Base-by-base conservation (phyloP, 148 eudicot species). In the Cornus kousa region DNA sequence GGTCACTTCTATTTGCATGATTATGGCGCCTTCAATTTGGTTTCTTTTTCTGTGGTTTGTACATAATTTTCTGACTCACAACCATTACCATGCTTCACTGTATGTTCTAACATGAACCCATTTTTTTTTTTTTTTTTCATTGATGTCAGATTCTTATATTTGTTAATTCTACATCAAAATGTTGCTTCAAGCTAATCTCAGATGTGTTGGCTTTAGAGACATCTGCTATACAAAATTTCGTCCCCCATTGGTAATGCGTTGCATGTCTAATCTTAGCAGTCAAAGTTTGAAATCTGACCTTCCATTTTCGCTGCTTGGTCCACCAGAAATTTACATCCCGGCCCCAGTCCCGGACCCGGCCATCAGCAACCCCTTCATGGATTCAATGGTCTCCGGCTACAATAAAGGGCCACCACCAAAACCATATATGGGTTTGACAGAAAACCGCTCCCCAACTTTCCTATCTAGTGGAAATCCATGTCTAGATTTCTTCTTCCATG, bases 401-500 rank as follows among this genome's bases (percentile, higher is more conserved):
- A 77, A 77, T 68, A 20, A 53, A 7, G 14, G 12, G 5, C 20
- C 14, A n/a, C 23, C 60, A 8, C 67, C 19, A 37, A 28, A 28
- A 28, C 35, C 71, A 7, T 65, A 23, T 57, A 67, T 77, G 73
- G 73, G 73, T 69, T 77, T 12, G 24, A 77, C 79, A 17, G 59
- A 76, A 67, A 40, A 62, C 33, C 22, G 5, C 32, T 77, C 79
- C 2, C 76, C 65, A 5, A 77, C 79, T 50, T 77, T 35, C 79
- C 9, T 68, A 14, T 77, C 79, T 14, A 67, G 65, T 68, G 79
- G 79, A 43, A 77, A 77, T 65, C 72, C 79, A 9, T 77, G 79
- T 48, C 35, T 77, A 11, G 79, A 77, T 32, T 77, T 77, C 32
- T 77, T 77, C 71, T 77, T 77, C 72, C 79, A 77, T 50, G 64